phyloP scores from a whole-genome alignment of 495 filamentous ascomycete species.

The Geoglossum glabrum region DNA sequence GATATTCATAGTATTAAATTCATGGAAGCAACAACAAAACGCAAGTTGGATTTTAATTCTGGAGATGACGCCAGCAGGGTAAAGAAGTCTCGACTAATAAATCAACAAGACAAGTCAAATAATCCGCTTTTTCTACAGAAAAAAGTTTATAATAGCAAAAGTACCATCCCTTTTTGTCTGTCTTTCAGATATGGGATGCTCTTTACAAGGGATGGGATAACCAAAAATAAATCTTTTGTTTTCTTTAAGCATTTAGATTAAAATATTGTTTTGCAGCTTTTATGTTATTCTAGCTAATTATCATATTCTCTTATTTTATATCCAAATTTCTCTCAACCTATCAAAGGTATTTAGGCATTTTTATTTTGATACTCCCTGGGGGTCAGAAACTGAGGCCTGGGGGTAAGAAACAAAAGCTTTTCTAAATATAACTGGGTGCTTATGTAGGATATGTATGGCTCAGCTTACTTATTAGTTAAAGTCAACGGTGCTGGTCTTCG shows the following conservation, averaged over 20 bases:
- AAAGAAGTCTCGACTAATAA: not conserved
- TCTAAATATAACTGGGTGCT: not conserved
- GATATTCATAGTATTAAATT: conserved; percentile 3
- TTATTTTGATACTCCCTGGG: not conserved
- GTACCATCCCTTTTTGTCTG: not conserved
- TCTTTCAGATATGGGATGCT: not conserved
- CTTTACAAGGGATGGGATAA: not conserved
- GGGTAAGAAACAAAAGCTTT: not conserved
- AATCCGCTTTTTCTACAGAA: not conserved
- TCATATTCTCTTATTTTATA: not conserved
- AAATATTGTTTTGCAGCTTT: not conserved
- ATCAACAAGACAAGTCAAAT: not conserved
- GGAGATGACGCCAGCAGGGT: not conserved
- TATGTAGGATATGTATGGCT: not conserved
- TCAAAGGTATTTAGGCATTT: not conserved
- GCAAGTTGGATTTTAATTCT: not conserved
- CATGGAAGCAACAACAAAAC: not conserved
- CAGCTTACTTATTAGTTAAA: not conserved
- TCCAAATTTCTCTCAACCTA: not conserved
- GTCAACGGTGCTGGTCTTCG: not conserved
- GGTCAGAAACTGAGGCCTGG: not conserved
- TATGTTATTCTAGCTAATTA: not conserved
- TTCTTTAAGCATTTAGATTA: not conserved
- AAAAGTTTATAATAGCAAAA: not conserved
- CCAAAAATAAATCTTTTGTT: not conserved